Evolutionary conservation across 352 stramenopile species (phyloP).

Genomic region (Pelagophyceae sp.): DNA sequence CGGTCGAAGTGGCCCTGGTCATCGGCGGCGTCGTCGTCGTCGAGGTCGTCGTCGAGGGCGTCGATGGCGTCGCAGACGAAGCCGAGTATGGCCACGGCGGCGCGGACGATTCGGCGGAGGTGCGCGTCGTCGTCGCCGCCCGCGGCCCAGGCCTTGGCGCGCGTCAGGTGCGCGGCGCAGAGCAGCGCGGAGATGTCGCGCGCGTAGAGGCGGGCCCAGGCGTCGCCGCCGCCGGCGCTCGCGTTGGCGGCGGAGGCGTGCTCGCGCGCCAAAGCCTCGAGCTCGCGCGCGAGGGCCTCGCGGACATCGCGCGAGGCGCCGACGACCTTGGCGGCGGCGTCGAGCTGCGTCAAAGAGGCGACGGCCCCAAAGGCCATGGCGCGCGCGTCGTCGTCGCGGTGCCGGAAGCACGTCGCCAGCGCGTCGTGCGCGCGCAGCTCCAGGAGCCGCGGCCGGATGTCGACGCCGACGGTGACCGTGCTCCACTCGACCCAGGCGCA

Average conservation of each 20-base stretch:
- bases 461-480: background rate
- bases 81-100: background rate
- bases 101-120: background rate
- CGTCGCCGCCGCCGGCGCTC: background rate
- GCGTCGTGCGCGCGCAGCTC: background rate
- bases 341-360: background rate
- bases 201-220: background rate
- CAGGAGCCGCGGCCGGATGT: slow-evolving; percentile 6
- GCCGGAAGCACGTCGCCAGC: background rate
- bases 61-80: background rate
- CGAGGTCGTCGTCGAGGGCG: background rate
- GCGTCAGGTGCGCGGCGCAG: background rate
- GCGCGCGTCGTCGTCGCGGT: background rate
- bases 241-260: background rate
- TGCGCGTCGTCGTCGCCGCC: background rate
- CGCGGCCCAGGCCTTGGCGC: background rate
- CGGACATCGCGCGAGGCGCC: too few species aligned
- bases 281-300: background rate
- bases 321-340: background rate
- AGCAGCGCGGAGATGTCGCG: background rate
- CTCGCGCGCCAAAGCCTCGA: background rate
- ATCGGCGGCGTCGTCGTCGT: background rate
- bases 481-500: slow-evolving; percentile 6
- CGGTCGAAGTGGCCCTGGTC: too few species aligned
- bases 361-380: background rate